phyloP scores from a whole-genome alignment of 768 basidiomycete species.

The Tephrocybe sp. region DNA sequence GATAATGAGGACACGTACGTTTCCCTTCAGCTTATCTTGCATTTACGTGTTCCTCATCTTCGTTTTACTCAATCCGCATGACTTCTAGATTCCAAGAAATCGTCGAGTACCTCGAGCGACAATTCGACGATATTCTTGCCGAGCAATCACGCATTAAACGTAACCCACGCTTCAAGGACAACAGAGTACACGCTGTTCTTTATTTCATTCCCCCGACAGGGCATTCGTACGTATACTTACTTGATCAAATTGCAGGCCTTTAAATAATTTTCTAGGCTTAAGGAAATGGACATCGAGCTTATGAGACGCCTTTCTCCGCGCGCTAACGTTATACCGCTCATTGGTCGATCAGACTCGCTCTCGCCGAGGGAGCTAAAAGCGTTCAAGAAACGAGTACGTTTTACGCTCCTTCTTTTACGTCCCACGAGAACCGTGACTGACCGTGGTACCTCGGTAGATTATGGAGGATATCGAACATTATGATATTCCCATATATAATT shows the following conservation, averaged over 20 bases:
- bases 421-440: constrained; percentile 5
- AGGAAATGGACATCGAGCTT: constrained; percentile 91
- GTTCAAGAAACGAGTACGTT: constrained; percentile 75
- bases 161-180: constrained; percentile 89
- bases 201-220: constrained; percentile 92
- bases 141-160: constrained; percentile 89
- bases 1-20: constrained; percentile 85
- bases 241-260: background rate
- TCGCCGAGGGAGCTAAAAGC: constrained; percentile 76
- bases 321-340: constrained; percentile 92
- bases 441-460: constrained; percentile 44
- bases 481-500: constrained; percentile 89
- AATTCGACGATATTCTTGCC: constrained; percentile 91
- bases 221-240: constrained; percentile 57
- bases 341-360: constrained; percentile 86
- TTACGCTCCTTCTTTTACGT: constrained; percentile 11
- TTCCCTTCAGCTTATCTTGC: background rate
- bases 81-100: constrained; percentile 79
- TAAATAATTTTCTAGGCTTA: constrained; percentile 46
- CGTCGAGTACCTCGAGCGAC: constrained; percentile 80
- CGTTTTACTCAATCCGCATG: constrained; percentile 1
- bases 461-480: constrained; percentile 94
- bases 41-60: constrained; percentile 3
- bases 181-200: constrained; percentile 81
- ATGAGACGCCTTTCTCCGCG: constrained; percentile 88